Evolutionary conservation across 2,329 filamentous ascomycete species (phyloP).

Genomic region (Sporothrix humicola): DNA sequence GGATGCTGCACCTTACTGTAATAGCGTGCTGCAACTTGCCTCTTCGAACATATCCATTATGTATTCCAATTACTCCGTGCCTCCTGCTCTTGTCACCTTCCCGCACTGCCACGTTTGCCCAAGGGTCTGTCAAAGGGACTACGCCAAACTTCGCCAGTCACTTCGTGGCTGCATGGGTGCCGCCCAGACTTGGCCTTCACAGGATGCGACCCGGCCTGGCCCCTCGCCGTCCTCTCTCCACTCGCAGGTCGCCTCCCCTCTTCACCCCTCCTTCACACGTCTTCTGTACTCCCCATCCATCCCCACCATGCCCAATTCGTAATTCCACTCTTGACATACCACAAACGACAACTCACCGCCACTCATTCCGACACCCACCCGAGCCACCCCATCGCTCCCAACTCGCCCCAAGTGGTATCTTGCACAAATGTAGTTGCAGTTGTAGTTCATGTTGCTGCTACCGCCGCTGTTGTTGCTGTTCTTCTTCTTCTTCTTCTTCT

Average conservation of each 20-base stretch:
- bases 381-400: background rate
- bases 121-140: background rate
- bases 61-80: background rate
- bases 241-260: conserved; percentile 18
- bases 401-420: conserved; percentile 3
- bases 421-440: background rate
- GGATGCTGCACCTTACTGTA: conserved; percentile 24
- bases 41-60: background rate
- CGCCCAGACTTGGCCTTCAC: background rate
- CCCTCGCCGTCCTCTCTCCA: background rate
- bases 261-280: conserved; percentile 29
- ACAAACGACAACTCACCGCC: conserved; percentile 33
- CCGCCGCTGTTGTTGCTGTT: too few relatives aligned
- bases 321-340: conserved; percentile 27
- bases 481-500: background rate
- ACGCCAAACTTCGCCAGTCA: background rate
- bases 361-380: conserved; percentile 17
- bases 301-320: conserved; percentile 7
- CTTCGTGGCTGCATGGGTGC: background rate
- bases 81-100: background rate
- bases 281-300: conserved; percentile 16
- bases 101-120: conserved; percentile 27
- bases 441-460: too few relatives aligned
- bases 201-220: background rate
- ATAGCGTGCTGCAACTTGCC: conserved; percentile 9